These are phyloP conservation scores for Podospora bellae-mahoneyi DNA, from an alignment of 495 filamentous ascomycete species.

Conservation along the genomic window DNA sequence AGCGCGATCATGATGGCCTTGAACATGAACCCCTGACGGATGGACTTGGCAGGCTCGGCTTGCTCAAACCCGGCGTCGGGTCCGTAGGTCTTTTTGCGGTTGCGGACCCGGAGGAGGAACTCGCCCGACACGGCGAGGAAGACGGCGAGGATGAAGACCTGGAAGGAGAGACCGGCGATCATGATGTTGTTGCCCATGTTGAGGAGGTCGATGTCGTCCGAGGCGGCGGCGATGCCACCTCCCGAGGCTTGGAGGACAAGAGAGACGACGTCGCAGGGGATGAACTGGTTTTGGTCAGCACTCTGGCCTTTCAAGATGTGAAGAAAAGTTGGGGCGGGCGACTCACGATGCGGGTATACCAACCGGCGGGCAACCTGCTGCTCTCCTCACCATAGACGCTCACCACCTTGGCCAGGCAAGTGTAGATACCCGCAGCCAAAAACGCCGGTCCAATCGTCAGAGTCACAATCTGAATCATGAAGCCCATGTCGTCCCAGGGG, in stretches of 20 bases:
- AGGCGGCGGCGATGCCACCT: constrained; percentile 40
- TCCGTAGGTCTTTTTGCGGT: background rate
- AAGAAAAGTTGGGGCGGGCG: background rate
- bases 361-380: constrained; percentile 27
- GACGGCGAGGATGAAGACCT: constrained; percentile 40
- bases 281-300: constrained; percentile 32
- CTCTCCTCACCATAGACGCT: constrained; percentile 41
- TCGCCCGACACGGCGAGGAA: constrained; percentile 22
- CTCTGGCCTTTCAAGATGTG: too few relatives aligned
- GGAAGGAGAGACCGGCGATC: constrained; percentile 41
- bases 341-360: constrained; percentile 34
- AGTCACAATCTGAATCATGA: constrained; percentile 33
- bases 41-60: background rate
- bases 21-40: constrained; percentile 7
- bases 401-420: constrained; percentile 38
- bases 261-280: constrained; percentile 49
- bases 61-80: constrained; percentile 6
- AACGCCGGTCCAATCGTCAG: constrained; percentile 40
- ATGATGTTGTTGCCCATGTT: constrained; percentile 45
- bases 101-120: constrained; percentile 19
- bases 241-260: constrained; percentile 51
- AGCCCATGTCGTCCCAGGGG: constrained; percentile 12
- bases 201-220: constrained; percentile 14
- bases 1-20: constrained; percentile 10
- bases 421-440: constrained; percentile 27